phyloP scores from a whole-genome alignment of 2,329 filamentous ascomycete genomes.

The Venturia oleaginea region DNA sequence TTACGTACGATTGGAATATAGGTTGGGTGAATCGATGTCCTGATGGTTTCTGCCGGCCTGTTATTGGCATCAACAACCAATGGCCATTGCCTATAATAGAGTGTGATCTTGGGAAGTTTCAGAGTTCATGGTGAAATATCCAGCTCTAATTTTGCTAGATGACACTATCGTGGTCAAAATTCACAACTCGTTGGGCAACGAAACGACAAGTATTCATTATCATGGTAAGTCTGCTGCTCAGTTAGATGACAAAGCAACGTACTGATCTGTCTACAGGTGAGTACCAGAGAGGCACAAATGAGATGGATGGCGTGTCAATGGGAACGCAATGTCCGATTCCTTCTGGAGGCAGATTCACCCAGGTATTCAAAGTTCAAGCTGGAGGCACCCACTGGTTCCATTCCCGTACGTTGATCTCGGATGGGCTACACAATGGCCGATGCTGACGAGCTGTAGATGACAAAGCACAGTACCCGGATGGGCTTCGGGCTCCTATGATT shows the following conservation, averaged over 20 bases:
- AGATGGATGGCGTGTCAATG: slow-evolving; percentile 19
- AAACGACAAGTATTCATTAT: slow-evolving; percentile 57
- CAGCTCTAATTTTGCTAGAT: not conserved
- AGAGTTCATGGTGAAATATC: not conserved
- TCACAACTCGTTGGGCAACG: slow-evolving; percentile 51
- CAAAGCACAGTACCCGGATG: slow-evolving; percentile 55
- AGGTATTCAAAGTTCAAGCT: slow-evolving; percentile 8
- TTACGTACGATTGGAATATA: slow-evolving; percentile 38
- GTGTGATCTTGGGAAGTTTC: slow-evolving; percentile 43
- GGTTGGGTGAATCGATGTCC: slow-evolving; percentile 48
- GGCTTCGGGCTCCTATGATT: slow-evolving; percentile 57
- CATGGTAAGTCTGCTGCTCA: slow-evolving; percentile 42
- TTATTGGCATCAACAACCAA: slow-evolving; percentile 67
- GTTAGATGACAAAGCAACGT: not conserved
- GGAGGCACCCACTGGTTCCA: slow-evolving; percentile 57
- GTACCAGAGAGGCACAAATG: slow-evolving; percentile 18
- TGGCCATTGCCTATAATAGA: slow-evolving; percentile 65
- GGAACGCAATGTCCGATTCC: slow-evolving; percentile 15
- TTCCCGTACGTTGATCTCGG: slow-evolving; percentile 24
- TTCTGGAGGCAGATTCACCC: slow-evolving; percentile 10
- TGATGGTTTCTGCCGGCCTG: slow-evolving; percentile 49
- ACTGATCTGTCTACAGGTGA: not conserved
- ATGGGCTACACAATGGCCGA: not conserved
- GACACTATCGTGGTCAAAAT: slow-evolving; percentile 53
- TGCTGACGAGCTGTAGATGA: slow-evolving; percentile 37